phyloP scores from a whole-genome alignment of 31 red algal genomes.

The Asparagopsis taxiformis region DNA sequence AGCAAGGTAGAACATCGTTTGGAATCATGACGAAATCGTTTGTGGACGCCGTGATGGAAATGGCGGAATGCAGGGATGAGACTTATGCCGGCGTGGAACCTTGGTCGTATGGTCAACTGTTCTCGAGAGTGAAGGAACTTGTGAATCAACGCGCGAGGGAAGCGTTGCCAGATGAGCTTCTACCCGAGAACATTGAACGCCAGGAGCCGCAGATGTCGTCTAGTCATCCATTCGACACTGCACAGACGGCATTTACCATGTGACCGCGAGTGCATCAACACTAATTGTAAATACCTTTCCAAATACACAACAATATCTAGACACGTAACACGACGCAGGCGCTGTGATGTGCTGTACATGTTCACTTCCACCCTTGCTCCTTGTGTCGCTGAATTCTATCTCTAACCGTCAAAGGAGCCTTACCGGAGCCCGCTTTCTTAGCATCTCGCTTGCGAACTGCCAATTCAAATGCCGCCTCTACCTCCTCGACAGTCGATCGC shows the following conservation, averaged over 20 bases:
- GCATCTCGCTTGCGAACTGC: too few species aligned
- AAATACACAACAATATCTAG: too few species aligned
- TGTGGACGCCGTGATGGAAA: conserved; percentile 45
- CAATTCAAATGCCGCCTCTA: too few species aligned
- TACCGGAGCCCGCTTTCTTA: too few species aligned
- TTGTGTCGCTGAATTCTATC: too few species aligned
- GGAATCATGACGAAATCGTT: conserved; percentile 63
- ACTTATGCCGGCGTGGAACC: conserved; percentile 39
- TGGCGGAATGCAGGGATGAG: conserved; percentile 9
- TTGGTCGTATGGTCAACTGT: conserved; percentile 48
- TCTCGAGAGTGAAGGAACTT: too few species aligned
- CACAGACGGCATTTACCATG: conserved; percentile 24
- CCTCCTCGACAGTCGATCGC: too few species aligned
- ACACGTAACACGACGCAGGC: too few species aligned
- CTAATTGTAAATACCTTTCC: background rate
- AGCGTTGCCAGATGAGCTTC: conserved; percentile 12
- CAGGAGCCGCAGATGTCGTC: conserved; percentile 62
- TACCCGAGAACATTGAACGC: conserved; percentile 32
- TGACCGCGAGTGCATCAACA: background rate
- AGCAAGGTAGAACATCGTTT: conserved; percentile 10
- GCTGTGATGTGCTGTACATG: too few species aligned
- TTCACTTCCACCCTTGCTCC: too few species aligned
- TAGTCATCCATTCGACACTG: conserved; percentile 36
- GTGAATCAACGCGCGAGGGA: conserved; percentile 33
- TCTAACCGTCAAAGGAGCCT: too few species aligned